Evolutionary conservation across 192 early-diverging fungal genomes (phyloP), one percentile per base, ranked within the genome.

Genomic region (Coemansia sp.): DNA sequence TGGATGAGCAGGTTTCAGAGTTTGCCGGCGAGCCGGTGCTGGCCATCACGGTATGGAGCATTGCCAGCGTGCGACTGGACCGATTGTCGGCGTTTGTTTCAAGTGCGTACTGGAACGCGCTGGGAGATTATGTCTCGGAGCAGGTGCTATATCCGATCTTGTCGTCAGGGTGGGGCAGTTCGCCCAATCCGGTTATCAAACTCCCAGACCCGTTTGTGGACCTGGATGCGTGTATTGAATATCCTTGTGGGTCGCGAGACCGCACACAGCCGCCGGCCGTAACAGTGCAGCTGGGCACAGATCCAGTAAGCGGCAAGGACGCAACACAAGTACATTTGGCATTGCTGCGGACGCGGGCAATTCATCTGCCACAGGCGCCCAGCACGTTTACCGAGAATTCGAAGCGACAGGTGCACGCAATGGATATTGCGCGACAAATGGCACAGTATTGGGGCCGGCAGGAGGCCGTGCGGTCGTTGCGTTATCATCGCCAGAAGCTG

Each of bases 401-500:
- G 11, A 81, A 81, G 64, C 65, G 35, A 58, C 78, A 75, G 47
- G 70, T 75, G 14, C 73, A 75, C 35, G 78, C 73, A 10, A 81
- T 81, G 78, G 73, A 81, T 47, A 65, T 81, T 56, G 73, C 78
- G 9, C 69, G 78, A 12, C 73, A 81, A 43, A 81, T 81, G 78
- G 78, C 78, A 3, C 73, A 75, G 66, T 81, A 81, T 59, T 81
- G 78, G 78, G 78, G 78, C 32, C 43, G 63, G 15, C 63, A 81
- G 25, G 66, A 75, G n/a, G 49, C 65, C 10, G 73, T 75, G 6
- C 52, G 65, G 47, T 81, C 78, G 4, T n/a, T 81, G 51, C 66
- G 63, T 7, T 58, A 75, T 45, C 69, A 69, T 51, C 78, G 73
- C 32, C 72, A 75, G 58, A 62, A 50, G 63, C 69, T 81, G 47